Evolutionary conservation across 495 filamentous ascomycete species (phyloP), one percentile per base, ranked within the genome.

Genomic region (Penicillium pulvis): DNA sequence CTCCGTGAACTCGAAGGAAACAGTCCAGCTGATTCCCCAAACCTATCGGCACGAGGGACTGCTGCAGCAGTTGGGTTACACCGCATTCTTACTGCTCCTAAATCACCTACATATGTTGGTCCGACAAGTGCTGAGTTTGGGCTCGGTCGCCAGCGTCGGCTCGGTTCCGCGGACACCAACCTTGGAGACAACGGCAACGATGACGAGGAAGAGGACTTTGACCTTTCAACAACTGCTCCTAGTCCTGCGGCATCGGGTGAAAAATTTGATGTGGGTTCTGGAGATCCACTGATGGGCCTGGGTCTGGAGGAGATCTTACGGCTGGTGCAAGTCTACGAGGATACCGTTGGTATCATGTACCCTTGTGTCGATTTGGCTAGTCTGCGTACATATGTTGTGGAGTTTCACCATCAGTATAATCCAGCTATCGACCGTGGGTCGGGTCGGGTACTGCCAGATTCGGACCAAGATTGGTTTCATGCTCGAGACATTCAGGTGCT

Each of bases 271-370:
- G 14, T 31, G 10, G n/a, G 20, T 52, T 39, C 56, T 17, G 59
- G 53, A 1, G 61, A 71, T 51, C 58, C 68, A 2, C 43, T 74
- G 16, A 60, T 55, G 12, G 58, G 54, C 23, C 44, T 75, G 1
- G 68, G 70, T 0, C 51, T 84, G 61, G 79, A 87, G 43, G 89
- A 95, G 60, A 82, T 89, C 47, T 66, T 90, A 9, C 82, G 88
- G 0, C 71, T 95, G 17, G 85, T 88, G 51, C 73, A 82, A 8
- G 79, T 92, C 1, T 90, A 90, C 66, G 87, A 92, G 51, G 88
- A 95, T 60, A 89, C 90, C 61, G 83, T 93, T 49, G 87, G 88
- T 11, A 74, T 90, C 45, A 93, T 93, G 90, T 95, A 93, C 69
- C 90, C 90, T 0, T 83, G 93, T 35, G 72, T 94, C 14, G 80